Conservation (phyloP, 257 asterid genomes). For the Cordia subcordata region DNA sequence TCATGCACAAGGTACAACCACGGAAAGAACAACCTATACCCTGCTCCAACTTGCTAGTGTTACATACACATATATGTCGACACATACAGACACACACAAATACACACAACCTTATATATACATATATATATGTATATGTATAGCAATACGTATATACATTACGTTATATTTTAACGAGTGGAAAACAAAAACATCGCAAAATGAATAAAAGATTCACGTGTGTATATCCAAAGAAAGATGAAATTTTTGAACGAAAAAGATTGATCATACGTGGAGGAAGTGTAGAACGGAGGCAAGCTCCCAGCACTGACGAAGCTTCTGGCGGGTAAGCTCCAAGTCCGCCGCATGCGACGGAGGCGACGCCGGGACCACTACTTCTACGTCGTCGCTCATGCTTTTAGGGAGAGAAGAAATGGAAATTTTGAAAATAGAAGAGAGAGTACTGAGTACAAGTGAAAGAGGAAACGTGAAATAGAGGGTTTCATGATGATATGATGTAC, state of each 20-base stretch:
- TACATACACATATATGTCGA: neutral
- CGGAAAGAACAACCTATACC: neutral
- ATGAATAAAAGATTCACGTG: too few relatives aligned
- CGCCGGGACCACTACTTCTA: constrained; percentile 17
- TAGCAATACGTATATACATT: neutral
- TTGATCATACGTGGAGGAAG: constrained; percentile 56
- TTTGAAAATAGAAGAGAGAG: neutral
- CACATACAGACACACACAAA: neutral
- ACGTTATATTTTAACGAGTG: neutral
- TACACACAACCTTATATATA: neutral
- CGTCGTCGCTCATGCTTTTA: constrained; percentile 12
- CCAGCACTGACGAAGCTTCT: constrained; percentile 72
- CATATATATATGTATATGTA: neutral
- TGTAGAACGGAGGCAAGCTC: constrained; percentile 92
- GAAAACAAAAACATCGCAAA: neutral
- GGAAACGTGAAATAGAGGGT: neutral
- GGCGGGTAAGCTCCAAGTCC: constrained; percentile 35
- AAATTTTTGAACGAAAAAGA: neutral
- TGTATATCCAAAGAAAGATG: neutral
- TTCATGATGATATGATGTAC: neutral
- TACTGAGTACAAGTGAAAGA: neutral
- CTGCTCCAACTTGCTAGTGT: neutral
- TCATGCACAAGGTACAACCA: neutral
- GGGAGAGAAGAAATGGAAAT: constrained; percentile 9
- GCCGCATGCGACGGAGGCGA: constrained; percentile 14